Evolutionary conservation across 306 rosid genomes (phyloP).

Genomic region (Mucuna pruriens): DNA sequence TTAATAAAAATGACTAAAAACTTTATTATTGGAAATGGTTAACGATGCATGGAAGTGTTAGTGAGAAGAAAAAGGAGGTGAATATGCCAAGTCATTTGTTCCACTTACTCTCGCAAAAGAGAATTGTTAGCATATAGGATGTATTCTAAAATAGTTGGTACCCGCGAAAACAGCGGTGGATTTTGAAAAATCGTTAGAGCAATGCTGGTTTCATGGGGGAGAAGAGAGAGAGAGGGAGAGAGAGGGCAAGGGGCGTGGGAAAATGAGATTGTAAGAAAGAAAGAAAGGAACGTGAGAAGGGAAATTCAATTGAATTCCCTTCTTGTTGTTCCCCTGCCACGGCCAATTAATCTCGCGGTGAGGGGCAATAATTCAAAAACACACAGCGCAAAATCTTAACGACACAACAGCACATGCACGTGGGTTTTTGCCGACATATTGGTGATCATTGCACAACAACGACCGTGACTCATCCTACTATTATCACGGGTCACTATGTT

Average conservation of each 20-base stretch:
- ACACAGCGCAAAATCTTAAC: constrained; percentile 25
- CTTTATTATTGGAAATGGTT: too few species aligned
- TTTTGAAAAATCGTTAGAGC: constrained; percentile 39
- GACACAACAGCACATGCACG: neutral
- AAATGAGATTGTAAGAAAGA: constrained; percentile 37
- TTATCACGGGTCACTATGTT: constrained; percentile 12
- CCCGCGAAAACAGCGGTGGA: constrained; percentile 41
- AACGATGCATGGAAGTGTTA: too few species aligned
- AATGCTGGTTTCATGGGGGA: constrained; percentile 43
- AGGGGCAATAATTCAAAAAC: neutral
- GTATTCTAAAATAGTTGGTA: constrained; percentile 44
- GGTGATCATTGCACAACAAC: constrained; percentile 25
- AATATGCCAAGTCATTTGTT: too few species aligned
- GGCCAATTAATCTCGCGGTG: constrained; percentile 44
- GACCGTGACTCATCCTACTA: neutral
- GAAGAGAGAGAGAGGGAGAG: constrained; percentile 38
- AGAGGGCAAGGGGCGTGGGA: constrained; percentile 25
- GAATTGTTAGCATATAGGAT: neutral
- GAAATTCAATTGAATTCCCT: constrained; percentile 45
- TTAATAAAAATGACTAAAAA: too few species aligned
- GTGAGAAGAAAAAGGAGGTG: too few species aligned
- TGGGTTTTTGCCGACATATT: constrained; percentile 31
- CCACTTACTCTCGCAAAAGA: too few species aligned
- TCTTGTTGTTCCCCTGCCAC: constrained; percentile 40
- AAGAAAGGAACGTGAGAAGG: constrained; percentile 35